Base-by-base conservation (phyloP, 1,284 basidiomycete genomes). In the Apiotrichum sp. region DNA sequence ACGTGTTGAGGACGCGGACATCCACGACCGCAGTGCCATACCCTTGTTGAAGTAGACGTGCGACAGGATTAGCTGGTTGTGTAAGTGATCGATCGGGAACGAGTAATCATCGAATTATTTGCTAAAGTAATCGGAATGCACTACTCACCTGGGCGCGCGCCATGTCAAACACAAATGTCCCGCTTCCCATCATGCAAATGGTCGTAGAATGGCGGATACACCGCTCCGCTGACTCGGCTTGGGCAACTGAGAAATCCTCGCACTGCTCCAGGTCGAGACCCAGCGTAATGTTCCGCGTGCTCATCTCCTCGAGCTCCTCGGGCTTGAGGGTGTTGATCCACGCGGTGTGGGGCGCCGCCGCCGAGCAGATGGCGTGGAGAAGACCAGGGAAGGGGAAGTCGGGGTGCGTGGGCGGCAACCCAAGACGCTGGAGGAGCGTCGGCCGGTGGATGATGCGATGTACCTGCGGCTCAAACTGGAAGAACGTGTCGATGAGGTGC, bases 281-380 rank as follows among this genome's bases (percentile, higher is more conserved):
- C 4, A 53, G 34, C 1, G 41, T 36, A n/a, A 70, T 62, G 34
- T 67, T 53, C 10, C 52, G 44, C 16, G 57, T 46, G n/a, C 67
- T 55, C 13, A 54, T 52, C 14, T 47, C 57, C 33, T 73, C 69
- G 8, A 70, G 44, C 16, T 63, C 50, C 29, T 69, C 63, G 0
- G 69, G 68, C 6, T 63, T 57, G 9, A 71, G 40, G 3, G 58
- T 56, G 22, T 59, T 66, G 42, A 67, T 68, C 66, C 69, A 72
- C 6, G 75, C 74, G 1, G 74, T 75, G 55, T 76, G 69, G 10
- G 67, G 64, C 0, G 76, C 65, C 0, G 76, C 75, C 8, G 69
- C 61, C 4, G 78, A 76, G 53, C 75, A 75, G 35, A 80, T 77
- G 38, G 74, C 73, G 58, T 80, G 78, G 3, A 80, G 66, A 0